These are phyloP conservation scores for Kregervanrija delftensis DNA, from an alignment of 805 yeast species.

Conservation along the genomic window DNA sequence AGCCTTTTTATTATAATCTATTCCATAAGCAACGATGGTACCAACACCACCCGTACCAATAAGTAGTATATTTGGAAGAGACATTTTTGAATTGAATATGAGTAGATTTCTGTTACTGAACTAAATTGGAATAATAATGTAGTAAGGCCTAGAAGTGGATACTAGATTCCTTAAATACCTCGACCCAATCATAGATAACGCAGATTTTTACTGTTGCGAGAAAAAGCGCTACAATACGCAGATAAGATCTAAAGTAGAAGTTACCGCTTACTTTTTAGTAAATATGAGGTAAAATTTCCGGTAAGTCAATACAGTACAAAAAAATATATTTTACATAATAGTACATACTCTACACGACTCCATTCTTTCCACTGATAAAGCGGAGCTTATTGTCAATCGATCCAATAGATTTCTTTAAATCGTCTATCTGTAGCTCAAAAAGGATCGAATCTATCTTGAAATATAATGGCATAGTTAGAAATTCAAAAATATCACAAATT, in stretches of 20 bases:
- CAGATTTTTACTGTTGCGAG: no score
- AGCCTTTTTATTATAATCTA: slow-evolving; percentile 40
- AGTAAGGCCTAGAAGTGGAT: no score
- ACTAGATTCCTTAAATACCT: no score
- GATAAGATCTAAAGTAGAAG: not conserved
- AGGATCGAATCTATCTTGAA: slow-evolving; percentile 17
- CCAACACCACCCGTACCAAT: slow-evolving; percentile 88
- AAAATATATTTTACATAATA: no score
- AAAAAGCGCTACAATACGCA: no score
- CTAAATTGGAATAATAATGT: no score
- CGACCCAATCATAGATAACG: no score
- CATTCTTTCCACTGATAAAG: no score
- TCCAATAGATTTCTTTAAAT: slow-evolving; percentile 4
- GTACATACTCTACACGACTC: no score
- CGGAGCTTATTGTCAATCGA: not conserved
- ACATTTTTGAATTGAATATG: not conserved
- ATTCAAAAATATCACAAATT: slow-evolving; percentile 13
- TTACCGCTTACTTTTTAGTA: not conserved
- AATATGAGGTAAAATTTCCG: not conserved
- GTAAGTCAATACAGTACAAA: no score
- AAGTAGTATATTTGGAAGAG: slow-evolving; percentile 22
- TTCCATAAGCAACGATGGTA: slow-evolving; percentile 59
- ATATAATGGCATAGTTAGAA: slow-evolving; percentile 15
- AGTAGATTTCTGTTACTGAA: not conserved
- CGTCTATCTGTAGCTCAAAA: slow-evolving; percentile 19